phyloP scores from a whole-genome alignment of 768 basidiomycete genomes.

The Exidia glandulosa region DNA sequence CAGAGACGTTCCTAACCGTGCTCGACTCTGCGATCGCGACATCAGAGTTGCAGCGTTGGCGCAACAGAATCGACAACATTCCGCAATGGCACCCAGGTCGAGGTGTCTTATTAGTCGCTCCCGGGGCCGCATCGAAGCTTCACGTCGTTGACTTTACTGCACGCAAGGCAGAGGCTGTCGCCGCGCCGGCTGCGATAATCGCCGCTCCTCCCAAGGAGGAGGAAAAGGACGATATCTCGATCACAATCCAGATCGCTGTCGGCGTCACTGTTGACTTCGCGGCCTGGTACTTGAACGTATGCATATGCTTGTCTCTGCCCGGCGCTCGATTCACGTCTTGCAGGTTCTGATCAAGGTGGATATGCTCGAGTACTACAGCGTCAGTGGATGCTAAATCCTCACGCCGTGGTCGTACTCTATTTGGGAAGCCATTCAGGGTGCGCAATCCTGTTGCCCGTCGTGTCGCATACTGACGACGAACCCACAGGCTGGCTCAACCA shows the following conservation, averaged over 20 bases:
- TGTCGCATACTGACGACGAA: neutral
- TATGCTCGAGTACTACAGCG: constrained; percentile 98
- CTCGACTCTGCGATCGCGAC: constrained; percentile 71
- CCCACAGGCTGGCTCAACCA: constrained; percentile 83
- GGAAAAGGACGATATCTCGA: constrained; percentile 66
- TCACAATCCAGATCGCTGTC: constrained; percentile 84
- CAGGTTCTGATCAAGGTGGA: constrained; percentile 96
- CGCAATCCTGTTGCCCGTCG: constrained; percentile 9
- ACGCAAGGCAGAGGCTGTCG: constrained; percentile 35
- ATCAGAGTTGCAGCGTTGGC: constrained; percentile 50
- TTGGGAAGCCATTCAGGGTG: constrained; percentile 93
- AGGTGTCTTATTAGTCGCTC: constrained; percentile 57
- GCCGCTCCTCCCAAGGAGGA: constrained; percentile 23
- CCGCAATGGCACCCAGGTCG: constrained; percentile 66
- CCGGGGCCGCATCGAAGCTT: constrained; percentile 56
- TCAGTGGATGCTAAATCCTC: constrained; percentile 97
- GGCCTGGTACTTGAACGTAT: constrained; percentile 84
- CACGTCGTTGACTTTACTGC: constrained; percentile 64
- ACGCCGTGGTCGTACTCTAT: constrained; percentile 96
- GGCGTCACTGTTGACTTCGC: constrained; percentile 91
- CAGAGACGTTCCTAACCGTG: constrained; percentile 55
- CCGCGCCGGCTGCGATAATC: constrained; percentile 17
- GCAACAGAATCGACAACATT: constrained; percentile 66
- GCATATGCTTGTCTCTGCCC: constrained; percentile 8
- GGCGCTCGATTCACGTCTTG: constrained; percentile 15